Evolutionary conservation across 108 stramenopile species (phyloP), one percentile per base, ranked within the genome.

Genomic region (Cyclotella distinguenda): DNA sequence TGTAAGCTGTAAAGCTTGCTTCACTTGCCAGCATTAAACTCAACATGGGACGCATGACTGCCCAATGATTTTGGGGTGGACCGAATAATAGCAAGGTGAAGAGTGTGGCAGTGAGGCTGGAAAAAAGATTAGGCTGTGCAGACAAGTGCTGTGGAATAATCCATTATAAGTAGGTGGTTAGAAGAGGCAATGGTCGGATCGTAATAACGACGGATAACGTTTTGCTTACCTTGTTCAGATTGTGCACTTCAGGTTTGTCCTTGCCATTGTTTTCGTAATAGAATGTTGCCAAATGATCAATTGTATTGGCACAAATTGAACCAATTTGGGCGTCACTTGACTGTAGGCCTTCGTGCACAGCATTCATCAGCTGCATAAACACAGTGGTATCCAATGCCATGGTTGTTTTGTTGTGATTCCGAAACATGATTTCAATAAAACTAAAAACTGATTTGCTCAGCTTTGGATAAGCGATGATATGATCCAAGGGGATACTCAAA

Each of bases 21-120:
- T 97, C 97, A 40, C 86, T 91, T 16, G 96, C 95, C 23, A 99
- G 72, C 89, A 97, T 89, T 21, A 97, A 83, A 80, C 89, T 91
- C n/a, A 99, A 86, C 93, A 99, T 95, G 7, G 98, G 98, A 27
- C 96, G 81, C 79, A 97, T 96, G 19, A 99, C 89, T 32, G 98
- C 95, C 97, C 97, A 99, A 64, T 97, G 98, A 68, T 96, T 97
- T 55, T 88, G 87, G 36, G 95, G 90, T 22, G 91, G 83, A 28
- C 95, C 96, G 72, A 97, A 99, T 8, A 97, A 77, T 34, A 99
- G 76, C 35, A 96, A 73, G 58, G 95, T 96, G 83, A 98, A 97
- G n/a, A 98, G 80, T 13, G 98, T 96, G 15, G 86, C 80, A 35
- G 94, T 96, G 60, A 98, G 79, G 57, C 90, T 84, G 13, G 89